These are phyloP conservation scores for Alloascoidea africana DNA, from an alignment of 805 yeast genomes.

Conservation along the genomic window DNA sequence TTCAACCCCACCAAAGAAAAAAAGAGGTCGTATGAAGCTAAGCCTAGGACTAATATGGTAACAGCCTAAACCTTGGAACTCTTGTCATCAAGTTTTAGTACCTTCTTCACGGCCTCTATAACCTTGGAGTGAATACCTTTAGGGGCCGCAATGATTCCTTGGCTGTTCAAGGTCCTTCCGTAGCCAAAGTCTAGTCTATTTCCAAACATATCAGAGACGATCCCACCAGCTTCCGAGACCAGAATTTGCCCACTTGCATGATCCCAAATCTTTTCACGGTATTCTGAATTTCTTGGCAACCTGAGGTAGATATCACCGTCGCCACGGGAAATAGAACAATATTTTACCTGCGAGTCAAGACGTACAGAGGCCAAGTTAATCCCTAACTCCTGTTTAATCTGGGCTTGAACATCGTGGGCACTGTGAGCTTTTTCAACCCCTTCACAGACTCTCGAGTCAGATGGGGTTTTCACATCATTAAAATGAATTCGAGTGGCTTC, in stretches of 20 bases:
- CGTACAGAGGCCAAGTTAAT: constrained; percentile 49
- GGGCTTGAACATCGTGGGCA: constrained; percentile 71
- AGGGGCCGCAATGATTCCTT: constrained; percentile 87
- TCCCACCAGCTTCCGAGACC: constrained; percentile 83
- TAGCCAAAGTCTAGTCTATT: constrained; percentile 61
- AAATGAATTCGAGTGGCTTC: constrained; percentile 29
- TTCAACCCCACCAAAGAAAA: too few relatives aligned
- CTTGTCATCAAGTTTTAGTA: too few relatives aligned
- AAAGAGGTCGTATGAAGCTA: too few relatives aligned
- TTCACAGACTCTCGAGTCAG: constrained; percentile 59
- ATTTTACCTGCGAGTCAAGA: constrained; percentile 92
- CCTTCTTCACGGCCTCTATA: constrained; percentile 28
- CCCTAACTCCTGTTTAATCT: constrained; percentile 48
- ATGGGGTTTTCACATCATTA: constrained; percentile 29
- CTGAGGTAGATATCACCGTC: constrained; percentile 87
- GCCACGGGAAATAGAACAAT: constrained; percentile 82
- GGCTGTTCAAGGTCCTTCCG: constrained; percentile 69
- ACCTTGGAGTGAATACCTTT: constrained; percentile 31
- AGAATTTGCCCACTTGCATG: constrained; percentile 93
- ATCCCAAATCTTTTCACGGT: constrained; percentile 96
- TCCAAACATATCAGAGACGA: constrained; percentile 76
- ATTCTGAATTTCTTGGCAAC: constrained; percentile 59
- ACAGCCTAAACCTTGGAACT: too few relatives aligned
- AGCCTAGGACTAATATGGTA: too few relatives aligned
- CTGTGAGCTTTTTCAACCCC: constrained; percentile 95